phyloP scores from a whole-genome alignment of 176 grass and related monocot genomes.

The Phragmites australis region DNA sequence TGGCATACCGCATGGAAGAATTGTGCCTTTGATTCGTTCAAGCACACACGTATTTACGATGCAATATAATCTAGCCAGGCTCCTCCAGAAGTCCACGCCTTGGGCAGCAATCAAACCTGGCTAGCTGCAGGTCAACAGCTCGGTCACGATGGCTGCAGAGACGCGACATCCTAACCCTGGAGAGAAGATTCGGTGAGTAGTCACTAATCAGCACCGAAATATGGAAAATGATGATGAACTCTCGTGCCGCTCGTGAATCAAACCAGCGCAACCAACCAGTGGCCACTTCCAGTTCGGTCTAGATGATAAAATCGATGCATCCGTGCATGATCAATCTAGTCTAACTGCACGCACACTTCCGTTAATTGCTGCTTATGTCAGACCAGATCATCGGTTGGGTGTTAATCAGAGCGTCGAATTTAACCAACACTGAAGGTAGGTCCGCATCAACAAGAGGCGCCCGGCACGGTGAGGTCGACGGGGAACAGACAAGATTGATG shows the following conservation, averaged over 20 bases:
- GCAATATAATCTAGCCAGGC: background rate
- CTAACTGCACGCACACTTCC: too few relatives aligned
- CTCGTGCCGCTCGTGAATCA: background rate
- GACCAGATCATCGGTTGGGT: background rate
- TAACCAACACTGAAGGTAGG: background rate
- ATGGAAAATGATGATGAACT: background rate
- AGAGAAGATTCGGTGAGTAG: background rate
- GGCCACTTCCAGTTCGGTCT: background rate
- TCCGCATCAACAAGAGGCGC: background rate
- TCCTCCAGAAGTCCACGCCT: conserved; percentile 31
- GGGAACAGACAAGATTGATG: background rate
- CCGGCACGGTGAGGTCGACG: background rate
- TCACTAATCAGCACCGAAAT: background rate
- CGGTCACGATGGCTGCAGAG: background rate
- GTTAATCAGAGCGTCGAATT: background rate
- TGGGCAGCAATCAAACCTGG: conserved; percentile 34
- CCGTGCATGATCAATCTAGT: background rate
- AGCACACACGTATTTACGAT: background rate
- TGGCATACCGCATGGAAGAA: background rate
- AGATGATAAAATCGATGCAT: background rate
- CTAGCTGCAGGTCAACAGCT: conserved; percentile 27
- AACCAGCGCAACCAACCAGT: background rate
- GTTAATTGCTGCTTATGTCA: too few relatives aligned
- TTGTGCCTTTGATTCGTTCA: conserved; percentile 1
- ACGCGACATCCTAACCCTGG: background rate